phyloP scores from a whole-genome alignment of 345 rosid species.

The Moricandia moricandioides region DNA sequence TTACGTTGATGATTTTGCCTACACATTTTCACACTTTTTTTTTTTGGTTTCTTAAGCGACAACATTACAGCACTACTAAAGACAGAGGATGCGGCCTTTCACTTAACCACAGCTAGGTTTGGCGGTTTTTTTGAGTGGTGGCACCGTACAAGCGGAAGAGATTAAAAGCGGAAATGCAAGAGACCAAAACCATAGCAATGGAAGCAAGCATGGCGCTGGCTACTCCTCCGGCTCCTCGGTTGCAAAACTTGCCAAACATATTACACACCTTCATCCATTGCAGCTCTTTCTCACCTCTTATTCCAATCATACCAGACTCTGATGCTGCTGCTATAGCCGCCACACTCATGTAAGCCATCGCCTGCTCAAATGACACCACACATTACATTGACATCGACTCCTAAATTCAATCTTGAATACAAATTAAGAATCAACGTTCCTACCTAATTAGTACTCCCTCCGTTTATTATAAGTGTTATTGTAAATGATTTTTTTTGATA shows the following conservation, averaged over 20 bases:
- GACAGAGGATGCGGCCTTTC: background rate
- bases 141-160: conserved; percentile 78
- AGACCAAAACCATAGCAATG: conserved; percentile 53
- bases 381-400: background rate
- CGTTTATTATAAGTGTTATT: no score
- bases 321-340: conserved; percentile 75
- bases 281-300: conserved; percentile 66
- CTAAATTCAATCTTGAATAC: background rate
- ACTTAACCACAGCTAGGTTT: conserved; percentile 24
- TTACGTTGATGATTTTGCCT: conserved; percentile 4
- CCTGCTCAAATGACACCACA: conserved; percentile 43
- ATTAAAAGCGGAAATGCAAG: conserved; percentile 73
- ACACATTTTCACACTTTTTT: background rate
- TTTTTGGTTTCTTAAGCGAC: background rate
- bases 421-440: conserved; percentile 1
- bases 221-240: conserved; percentile 63
- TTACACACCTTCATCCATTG: conserved; percentile 88
- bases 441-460: no score
- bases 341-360: conserved; percentile 66
- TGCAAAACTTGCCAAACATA: conserved; percentile 79
- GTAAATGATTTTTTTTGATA: no score
- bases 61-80: conserved; percentile 9
- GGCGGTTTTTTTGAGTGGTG: conserved; percentile 25
- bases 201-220: conserved; percentile 53
- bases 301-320: conserved; percentile 68